Evolutionary conservation across 805 yeast species (phyloP).

Genomic region (Metschnikowia noctiluminum): DNA sequence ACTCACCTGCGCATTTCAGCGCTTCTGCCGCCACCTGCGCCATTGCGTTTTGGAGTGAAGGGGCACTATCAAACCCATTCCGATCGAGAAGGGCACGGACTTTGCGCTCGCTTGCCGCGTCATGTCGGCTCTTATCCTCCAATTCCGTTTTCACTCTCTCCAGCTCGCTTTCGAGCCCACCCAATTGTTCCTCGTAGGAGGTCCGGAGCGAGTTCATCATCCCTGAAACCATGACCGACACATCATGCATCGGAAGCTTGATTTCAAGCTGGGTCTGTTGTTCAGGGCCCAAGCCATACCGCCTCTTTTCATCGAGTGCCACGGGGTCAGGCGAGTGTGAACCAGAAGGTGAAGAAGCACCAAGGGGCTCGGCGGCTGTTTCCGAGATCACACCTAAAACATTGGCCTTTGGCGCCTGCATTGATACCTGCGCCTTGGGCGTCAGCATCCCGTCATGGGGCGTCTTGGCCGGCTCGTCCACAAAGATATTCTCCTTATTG

Average conservation of each 20-base stretch:
- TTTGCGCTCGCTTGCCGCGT: slow-evolving; percentile 27
- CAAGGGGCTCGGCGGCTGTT: slow-evolving; percentile 28
- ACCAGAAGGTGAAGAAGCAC: slow-evolving; percentile 24
- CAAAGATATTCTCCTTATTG: slow-evolving; percentile 48
- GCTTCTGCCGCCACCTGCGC: slow-evolving; percentile 20
- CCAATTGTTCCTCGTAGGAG: slow-evolving; percentile 53
- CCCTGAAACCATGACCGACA: slow-evolving; percentile 32
- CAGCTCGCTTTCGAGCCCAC: slow-evolving; percentile 29
- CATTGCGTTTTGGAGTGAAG: slow-evolving; percentile 27
- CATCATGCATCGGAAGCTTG: slow-evolving; percentile 31
- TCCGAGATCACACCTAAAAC: slow-evolving; percentile 10
- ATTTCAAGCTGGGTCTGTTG: slow-evolving; percentile 7
- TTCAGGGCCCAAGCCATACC: slow-evolving; percentile 15
- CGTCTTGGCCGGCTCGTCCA: slow-evolving; percentile 30
- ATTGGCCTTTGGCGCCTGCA: slow-evolving; percentile 7
- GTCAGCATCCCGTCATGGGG: slow-evolving; percentile 29
- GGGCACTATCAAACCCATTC: slow-evolving; percentile 28
- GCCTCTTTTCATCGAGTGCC: slow-evolving; percentile 29
- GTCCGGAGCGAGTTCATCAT: slow-evolving; percentile 50
- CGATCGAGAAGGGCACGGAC: slow-evolving; percentile 28
- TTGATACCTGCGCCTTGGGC: slow-evolving; percentile 19
- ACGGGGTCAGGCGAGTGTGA: slow-evolving; percentile 34
- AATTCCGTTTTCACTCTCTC: slow-evolving; percentile 37
- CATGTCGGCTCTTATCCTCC: slow-evolving; percentile 47
- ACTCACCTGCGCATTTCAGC: slow-evolving; percentile 3